Percentiles rank a stretch among this genome's conserved stretches.
phyloP scores from a whole-genome alignment of 371 early-diverging fungal genomes.

The Encephalitozoon hellem region DNA sequence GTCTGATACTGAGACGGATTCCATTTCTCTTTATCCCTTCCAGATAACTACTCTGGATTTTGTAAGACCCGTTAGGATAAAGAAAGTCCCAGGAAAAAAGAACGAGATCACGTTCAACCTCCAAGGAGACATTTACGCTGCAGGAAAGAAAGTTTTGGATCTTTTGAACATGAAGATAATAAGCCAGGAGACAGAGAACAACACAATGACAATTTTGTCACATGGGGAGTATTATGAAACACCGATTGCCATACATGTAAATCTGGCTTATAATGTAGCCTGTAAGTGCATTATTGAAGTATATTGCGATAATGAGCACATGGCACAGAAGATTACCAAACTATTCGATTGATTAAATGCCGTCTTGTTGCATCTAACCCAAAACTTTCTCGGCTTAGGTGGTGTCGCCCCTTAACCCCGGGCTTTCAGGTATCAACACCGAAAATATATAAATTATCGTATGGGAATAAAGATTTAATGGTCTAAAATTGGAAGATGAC shows the following conservation, averaged over 20 bases:
- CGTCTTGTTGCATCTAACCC: neutral
- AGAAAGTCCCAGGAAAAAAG: neutral
- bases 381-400: neutral
- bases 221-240: conserved; percentile 8
- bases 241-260: conserved; percentile 7
- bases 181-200: conserved; percentile 7
- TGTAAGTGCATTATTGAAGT: conserved; percentile 19
- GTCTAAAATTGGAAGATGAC: conserved; percentile 73
- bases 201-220: neutral
- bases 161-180: conserved; percentile 29
- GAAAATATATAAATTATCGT: too few relatives aligned
- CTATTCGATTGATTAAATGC: conserved; percentile 34
- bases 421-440: too few relatives aligned
- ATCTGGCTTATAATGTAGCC: neutral
- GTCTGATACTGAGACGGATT: conserved; percentile 37
- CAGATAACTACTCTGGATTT: conserved; percentile 43
- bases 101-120: conserved; percentile 6
- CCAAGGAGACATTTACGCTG: neutral
- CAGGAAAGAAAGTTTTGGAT: conserved; percentile 24
- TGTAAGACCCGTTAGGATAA: conserved; percentile 16
- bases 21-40: conserved; percentile 36
- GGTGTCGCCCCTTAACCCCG: too few relatives aligned
- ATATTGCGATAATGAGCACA: conserved; percentile 16
- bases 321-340: conserved; percentile 8
- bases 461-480: conserved; percentile 43